Evolutionary conservation across 208 protist genomes (phyloP).

Genomic region (Trypanosoma brucei): DNA sequence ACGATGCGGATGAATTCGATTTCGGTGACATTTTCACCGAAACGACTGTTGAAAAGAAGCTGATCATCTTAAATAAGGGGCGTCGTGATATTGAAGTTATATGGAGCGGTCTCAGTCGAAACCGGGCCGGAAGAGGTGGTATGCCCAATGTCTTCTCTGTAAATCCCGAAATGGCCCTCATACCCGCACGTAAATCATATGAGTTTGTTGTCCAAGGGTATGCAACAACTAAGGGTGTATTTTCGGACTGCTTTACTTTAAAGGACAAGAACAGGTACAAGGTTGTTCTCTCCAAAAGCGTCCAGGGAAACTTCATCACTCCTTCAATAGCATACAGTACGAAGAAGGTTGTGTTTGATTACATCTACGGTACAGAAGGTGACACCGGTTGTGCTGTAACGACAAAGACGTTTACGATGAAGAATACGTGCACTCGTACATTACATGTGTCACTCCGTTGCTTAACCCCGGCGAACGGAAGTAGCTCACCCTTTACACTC

Average conservation of each 20-base stretch:
- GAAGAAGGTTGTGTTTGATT: constrained; percentile 77
- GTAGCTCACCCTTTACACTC: constrained; percentile 65
- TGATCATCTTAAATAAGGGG: constrained; percentile 89
- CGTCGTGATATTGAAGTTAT: constrained; percentile 81
- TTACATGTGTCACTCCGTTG: constrained; percentile 72
- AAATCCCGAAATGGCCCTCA: constrained; percentile 68
- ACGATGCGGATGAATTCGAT: constrained; percentile 45
- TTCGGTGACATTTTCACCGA: constrained; percentile 91
- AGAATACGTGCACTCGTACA: constrained; percentile 82
- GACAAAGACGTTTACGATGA: constrained; percentile 80
- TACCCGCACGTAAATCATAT: constrained; percentile 39
- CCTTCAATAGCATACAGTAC: constrained; percentile 83
- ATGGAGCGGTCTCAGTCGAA: constrained; percentile 78
- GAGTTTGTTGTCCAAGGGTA: constrained; percentile 71
- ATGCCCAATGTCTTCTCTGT: constrained; percentile 73
- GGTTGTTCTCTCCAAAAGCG: constrained; percentile 61
- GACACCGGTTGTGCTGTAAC: constrained; percentile 10
- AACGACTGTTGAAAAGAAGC: constrained; percentile 30
- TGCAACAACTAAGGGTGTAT: constrained; percentile 35
- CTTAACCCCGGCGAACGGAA: neutral
- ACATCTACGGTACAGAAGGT: constrained; percentile 45
- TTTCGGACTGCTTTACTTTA: constrained; percentile 79
- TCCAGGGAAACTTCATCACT: constrained; percentile 80
- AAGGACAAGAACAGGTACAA: constrained; percentile 79
- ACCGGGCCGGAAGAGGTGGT: constrained; percentile 63